Base-by-base conservation (phyloP, 306 rosid species). In the Vigna angularis region DNA sequence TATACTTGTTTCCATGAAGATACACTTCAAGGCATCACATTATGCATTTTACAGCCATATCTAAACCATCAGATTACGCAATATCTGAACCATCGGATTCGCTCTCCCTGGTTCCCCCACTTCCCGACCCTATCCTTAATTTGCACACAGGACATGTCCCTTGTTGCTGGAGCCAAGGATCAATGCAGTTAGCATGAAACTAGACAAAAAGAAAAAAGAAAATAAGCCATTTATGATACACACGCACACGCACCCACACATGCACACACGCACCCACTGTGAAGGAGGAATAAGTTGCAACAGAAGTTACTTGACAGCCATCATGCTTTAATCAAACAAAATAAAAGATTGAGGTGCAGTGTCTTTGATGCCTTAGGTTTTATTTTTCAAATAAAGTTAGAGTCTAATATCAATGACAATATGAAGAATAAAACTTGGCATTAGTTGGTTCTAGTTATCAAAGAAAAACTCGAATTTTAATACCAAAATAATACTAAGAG, bases 151-250 rank as follows among this genome's bases (percentile, higher is more conserved):
- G 93, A 84, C 96, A 91, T 51, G 89, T 89, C 73, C 88, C 91
- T 78, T 84, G 87, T 73, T 85, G 91, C 22, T 87, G 88, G 4
- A 91, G 91, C 96, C 96, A 91, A 15, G 89, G 91, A 75, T 87
- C 91, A 12, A 91, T 89, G 90, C 96, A 91, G 72, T 66, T 91
- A n/a, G 84, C 84, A 81, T 89, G 96, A 81, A 89, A 89, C 96
- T 89, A 87, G 61, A 65, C 5, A 18, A 38, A 16, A 20, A 52
- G 64, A 20, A 20, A 15, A 0, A 53, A 78, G 42, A 24, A 63
- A 72, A 38, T n/a, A 11, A 16, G 14, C 9, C 71, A 48, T 69
- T 69, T 58, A 20, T 70, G 52, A 2, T 32, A 12, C 4, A 20
- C 22, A 20, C 22, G 22, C 22, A 20, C 22, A 1, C 22, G 22